phyloP scores from a whole-genome alignment of 2,329 filamentous ascomycete genomes.

The Diplodia intermedia region DNA sequence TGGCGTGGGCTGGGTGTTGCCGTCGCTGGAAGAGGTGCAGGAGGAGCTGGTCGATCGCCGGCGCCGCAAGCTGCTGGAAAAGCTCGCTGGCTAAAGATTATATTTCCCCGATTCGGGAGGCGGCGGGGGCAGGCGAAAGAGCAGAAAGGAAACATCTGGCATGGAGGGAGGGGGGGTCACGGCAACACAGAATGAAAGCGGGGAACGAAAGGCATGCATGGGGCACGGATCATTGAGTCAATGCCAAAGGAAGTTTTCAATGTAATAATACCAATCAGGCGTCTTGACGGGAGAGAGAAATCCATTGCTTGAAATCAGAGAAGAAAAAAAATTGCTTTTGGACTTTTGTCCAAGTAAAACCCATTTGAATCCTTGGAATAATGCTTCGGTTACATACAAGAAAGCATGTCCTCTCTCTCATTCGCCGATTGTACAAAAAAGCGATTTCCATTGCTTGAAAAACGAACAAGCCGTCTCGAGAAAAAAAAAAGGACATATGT shows the following conservation, averaged over 20 bases:
- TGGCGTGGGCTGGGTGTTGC: conserved; percentile 80
- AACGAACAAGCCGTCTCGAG: no score
- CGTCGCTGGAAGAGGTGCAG: conserved; percentile 90
- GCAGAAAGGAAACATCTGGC: no score
- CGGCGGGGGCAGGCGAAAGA: no score
- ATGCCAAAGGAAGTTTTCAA: conserved; percentile 5
- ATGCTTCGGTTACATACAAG: background rate
- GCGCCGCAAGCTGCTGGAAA: conserved; percentile 82
- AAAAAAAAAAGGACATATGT: no score
- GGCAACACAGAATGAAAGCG: background rate
- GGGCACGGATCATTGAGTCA: background rate
- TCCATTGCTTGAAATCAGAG: background rate
- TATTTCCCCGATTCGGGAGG: background rate
- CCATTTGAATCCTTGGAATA: background rate
- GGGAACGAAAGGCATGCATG: background rate
- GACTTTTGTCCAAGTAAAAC: background rate
- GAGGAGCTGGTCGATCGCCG: conserved; percentile 88
- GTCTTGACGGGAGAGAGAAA: background rate
- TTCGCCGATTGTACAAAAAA: background rate
- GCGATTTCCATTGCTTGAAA: background rate
- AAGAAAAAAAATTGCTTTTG: background rate
- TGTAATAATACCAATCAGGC: conserved; percentile 23
- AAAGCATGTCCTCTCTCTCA: background rate
- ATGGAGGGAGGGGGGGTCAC: background rate
- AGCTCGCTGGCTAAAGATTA: conserved; percentile 58